Base-by-base conservation (phyloP, 176 grass and related monocot genomes). In the Pharus latifolius region DNA sequence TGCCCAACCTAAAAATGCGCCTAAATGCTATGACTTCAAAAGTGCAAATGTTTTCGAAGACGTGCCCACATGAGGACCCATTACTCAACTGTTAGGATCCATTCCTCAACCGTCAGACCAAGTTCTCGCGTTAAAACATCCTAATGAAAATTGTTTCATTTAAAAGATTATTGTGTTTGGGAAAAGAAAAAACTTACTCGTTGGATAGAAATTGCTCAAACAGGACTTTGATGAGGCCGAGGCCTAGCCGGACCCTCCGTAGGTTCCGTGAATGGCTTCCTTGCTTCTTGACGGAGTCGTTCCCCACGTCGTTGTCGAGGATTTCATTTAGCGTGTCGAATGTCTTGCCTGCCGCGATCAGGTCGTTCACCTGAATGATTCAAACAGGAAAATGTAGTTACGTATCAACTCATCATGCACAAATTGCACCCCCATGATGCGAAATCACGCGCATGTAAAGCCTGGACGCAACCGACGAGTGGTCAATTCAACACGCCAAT, bases 181-280 rank as follows among this genome's bases (percentile, higher is more conserved):
- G 65, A 32, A 13, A 77, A 10, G 41, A 18, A 19, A 42, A 74
- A 26, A 79, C 83, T 30, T 91, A 99, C 95, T 87, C 75, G 18
- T 87, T 77, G 40, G 53, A 63, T 49, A 94, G 83, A 75, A 94
- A 91, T 9, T 88, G 67, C 60, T 99, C 90, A 49, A 99, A 99
- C 63, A 99, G 74, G 5, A 63, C 87, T 82, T 78, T 89, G 81
- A 99, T 91, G 67, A 99, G 95, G 58, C 86, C 90, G 27, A 99
- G 95, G 49, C 95, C 95, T 9, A 99, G 90, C 3, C 95, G 81
- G 59, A 99, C 90, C 35, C 95, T 84, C 55, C 95, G 90, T 38
- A 99, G 77, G 80, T 91, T 99, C 52, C 95, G 83, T 24, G 95
- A 94, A 64, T 94, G 95, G 84, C 95, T 99, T 38, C 95, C 95